phyloP scores from a whole-genome alignment of 1,284 basidiomycete genomes.

The Sporisorium sorghi region DNA sequence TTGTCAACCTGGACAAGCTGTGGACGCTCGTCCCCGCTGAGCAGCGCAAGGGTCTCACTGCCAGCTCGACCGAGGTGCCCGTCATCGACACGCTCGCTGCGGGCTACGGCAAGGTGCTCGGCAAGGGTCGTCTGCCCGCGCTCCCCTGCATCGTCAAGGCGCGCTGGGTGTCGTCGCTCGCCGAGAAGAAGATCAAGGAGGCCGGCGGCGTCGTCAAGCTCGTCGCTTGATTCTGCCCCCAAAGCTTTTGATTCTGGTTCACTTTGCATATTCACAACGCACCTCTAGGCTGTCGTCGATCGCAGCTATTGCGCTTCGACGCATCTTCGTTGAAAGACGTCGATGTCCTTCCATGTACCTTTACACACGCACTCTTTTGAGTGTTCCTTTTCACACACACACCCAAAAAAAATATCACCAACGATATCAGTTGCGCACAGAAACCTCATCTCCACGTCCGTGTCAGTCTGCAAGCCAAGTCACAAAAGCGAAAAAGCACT shows the following conservation, averaged over 20 bases:
- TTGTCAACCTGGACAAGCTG: constrained; percentile 79
- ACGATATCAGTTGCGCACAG: constrained; percentile 45
- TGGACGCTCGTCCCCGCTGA: constrained; percentile 69
- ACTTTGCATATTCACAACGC: constrained; percentile 17
- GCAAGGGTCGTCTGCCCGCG: constrained; percentile 67
- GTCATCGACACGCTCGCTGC: constrained; percentile 69
- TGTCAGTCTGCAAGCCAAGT: too few species aligned
- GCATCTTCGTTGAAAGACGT: too few species aligned
- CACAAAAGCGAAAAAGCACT: background rate
- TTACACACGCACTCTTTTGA: constrained; percentile 9
- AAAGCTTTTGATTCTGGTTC: constrained; percentile 2
- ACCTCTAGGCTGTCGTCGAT: background rate
- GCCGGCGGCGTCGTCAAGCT: constrained; percentile 69
- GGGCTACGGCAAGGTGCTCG: constrained; percentile 69
- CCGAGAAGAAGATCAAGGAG: constrained; percentile 70
- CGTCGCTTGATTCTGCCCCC: constrained; percentile 30
- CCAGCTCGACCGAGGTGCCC: constrained; percentile 65
- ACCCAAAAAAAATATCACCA: constrained; percentile 51
- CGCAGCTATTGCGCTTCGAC: background rate
- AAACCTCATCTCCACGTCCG: background rate
- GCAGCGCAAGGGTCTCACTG: constrained; percentile 60
- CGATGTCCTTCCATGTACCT: constrained; percentile 16
- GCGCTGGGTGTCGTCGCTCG: constrained; percentile 67
- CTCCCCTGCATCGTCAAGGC: constrained; percentile 69
- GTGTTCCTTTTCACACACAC: constrained; percentile 17